Percentiles rank a stretch among this genome's conserved stretches.
Evolutionary conservation across 139 green algal genomes (phyloP).

Genomic region (Zygnema circumcarinatum): DNA sequence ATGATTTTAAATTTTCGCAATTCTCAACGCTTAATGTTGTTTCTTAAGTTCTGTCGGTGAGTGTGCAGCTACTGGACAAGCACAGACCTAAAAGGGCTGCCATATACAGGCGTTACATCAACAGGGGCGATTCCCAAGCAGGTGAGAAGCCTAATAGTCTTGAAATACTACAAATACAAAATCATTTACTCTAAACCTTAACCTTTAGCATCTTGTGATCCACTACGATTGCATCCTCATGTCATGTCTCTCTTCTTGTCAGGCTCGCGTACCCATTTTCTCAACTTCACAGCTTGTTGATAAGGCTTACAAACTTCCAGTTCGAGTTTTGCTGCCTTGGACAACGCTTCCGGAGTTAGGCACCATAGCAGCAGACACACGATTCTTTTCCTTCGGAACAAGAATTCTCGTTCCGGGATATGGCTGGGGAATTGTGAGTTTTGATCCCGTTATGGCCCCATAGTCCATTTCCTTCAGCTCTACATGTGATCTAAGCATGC

Average conservation of each 20-base stretch:
- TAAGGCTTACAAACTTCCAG: not conserved
- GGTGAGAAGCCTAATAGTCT: not conserved
- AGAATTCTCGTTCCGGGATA: not conserved
- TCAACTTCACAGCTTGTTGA: conserved; percentile 6
- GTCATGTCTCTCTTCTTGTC: not conserved
- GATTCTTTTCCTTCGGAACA: conserved; percentile 19
- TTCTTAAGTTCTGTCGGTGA: too few species aligned
- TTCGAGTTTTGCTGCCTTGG: not conserved
- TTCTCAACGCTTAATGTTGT: too few species aligned
- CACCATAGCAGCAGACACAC: conserved; percentile 2
- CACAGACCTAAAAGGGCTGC: not conserved
- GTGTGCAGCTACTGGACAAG: not conserved
- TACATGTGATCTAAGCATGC: not conserved
- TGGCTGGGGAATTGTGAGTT: not conserved
- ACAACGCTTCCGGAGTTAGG: not conserved
- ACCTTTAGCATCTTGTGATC: too few species aligned
- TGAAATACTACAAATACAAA: too few species aligned
- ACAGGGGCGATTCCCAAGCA: not conserved
- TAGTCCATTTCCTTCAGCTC: conserved; percentile 20
- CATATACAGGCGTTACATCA: not conserved
- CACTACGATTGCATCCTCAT: too few species aligned
- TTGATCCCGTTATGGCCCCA: not conserved
- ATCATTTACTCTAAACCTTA: too few species aligned
- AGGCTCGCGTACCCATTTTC: not conserved
- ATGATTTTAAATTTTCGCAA: too few species aligned